Conservation (phyloP, 345 rosid genomes). For the Sisymbrium altissimum region DNA sequence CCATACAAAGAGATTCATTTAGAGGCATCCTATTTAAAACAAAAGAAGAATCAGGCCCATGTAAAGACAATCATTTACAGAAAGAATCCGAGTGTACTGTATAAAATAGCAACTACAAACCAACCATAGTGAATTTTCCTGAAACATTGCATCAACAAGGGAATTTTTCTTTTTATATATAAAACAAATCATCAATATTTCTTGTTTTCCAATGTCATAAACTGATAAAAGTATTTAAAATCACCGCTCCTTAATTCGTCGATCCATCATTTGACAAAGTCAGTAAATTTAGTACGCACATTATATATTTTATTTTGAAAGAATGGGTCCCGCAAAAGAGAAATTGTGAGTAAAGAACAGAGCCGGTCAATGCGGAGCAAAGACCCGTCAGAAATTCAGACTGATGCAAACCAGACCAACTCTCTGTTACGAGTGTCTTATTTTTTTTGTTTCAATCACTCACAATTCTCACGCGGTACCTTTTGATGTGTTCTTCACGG, state of each 20-base stretch:
- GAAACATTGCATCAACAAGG: too few relatives aligned
- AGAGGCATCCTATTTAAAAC: neutral
- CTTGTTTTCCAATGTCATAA: neutral
- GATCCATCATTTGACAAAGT: neutral
- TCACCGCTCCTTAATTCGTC: neutral
- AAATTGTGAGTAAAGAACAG: constrained; percentile 25
- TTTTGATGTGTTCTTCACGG: neutral
- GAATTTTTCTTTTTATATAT: too few relatives aligned
- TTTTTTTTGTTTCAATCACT: neutral
- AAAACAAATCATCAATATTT: too few relatives aligned
- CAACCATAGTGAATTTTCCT: too few relatives aligned
- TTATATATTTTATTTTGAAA: neutral
- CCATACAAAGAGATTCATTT: neutral
- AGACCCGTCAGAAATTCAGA: constrained; percentile 31
- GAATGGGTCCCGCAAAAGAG: constrained; percentile 31
- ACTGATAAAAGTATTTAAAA: neutral
- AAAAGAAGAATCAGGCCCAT: neutral
- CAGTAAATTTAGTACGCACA: neutral
- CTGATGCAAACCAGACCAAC: constrained; percentile 33
- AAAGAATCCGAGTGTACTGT: too few relatives aligned
- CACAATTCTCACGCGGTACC: constrained; percentile 13
- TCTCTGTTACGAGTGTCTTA: neutral
- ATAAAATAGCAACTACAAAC: neutral
- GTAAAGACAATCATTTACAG: neutral
- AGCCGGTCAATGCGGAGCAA: constrained; percentile 80